Evolutionary conservation across 148 eudicot species (phyloP), one percentile per base, ranked within the genome.

Genomic region (Spergularia marina): DNA sequence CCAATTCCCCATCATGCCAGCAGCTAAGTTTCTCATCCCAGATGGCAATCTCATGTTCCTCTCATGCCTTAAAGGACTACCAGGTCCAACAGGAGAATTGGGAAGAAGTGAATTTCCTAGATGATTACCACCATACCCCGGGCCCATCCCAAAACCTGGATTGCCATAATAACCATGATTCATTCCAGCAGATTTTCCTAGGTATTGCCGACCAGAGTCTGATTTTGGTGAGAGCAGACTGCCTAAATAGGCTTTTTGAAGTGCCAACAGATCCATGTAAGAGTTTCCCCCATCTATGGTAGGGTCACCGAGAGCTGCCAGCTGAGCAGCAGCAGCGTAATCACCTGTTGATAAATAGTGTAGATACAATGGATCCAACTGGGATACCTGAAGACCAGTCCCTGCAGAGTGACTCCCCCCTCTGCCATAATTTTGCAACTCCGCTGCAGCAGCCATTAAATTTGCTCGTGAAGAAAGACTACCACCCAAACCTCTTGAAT

Each of bases 161-260:
- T 83, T 88, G 7, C 86, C 91, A 79, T 85, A 92, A 66, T 87
- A 90, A 53, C 89, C 96, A 79, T 89, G 85, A 76, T 85, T 85
- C 71, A 84, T 65, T 64, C 84, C 84, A 51, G 83, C 87, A 34
- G 89, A 73, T 75, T 89, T 91, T 30, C 84, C 85, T 44, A 79
- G 73, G 65, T 78, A 77, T 16, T 88, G 76, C 72, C 86, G 77
- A 69, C 88, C 86, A 75, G 80, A 86, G 14, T 90, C 92, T 12
- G 96, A 84, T 69, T 95, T 95, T 76, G 87, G 97, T 0, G 94
- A 85, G 15, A 91, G 80, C 83, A 90, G 52, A 20, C 85, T 68
- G n/a, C 85, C 97, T 53, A 91, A 72, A 71, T 94, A 89, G 71
- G 97, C 91, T 78, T 94, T 91, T 82, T 94, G 97, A 64, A 91